Conservation (phyloP, 139 green algal species). For the Chlorella sp. region DNA sequence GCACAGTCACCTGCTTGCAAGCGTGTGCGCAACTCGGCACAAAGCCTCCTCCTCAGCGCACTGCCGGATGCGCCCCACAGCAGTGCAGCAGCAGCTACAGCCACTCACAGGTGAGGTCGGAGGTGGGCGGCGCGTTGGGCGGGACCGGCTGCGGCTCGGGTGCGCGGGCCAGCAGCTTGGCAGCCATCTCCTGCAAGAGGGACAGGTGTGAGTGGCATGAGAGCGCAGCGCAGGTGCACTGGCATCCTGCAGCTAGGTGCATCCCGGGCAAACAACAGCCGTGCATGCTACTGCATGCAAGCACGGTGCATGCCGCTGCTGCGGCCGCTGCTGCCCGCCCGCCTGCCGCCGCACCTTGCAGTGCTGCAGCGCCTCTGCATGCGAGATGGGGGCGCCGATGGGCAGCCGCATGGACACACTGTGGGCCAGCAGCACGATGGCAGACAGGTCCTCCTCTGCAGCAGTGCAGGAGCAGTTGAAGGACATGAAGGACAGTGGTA, state of each 20-base stretch:
- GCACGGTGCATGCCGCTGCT: too few species aligned
- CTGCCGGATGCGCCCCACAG: not conserved
- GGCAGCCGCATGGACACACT: slow-evolving; percentile 34
- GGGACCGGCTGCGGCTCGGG: slow-evolving; percentile 10
- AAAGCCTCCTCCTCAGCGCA: not conserved
- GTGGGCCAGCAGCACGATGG: slow-evolving; percentile 20
- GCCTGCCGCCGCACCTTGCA: slow-evolving; percentile 22
- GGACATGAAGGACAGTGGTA: not conserved
- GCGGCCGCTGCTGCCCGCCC: too few species aligned
- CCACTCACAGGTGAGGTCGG: slow-evolving; percentile 7
- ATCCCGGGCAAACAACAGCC: too few species aligned
- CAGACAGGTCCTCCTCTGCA: slow-evolving; percentile 28
- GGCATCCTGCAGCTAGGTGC: too few species aligned
- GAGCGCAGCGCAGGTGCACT: too few species aligned
- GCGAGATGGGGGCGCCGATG: slow-evolving; percentile 14
- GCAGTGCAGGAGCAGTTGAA: not conserved
- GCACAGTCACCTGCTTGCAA: not conserved
- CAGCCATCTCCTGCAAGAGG: slow-evolving; percentile 20
- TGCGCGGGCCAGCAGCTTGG: slow-evolving; percentile 23
- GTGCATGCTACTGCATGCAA: too few species aligned
- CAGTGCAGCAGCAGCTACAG: not conserved
- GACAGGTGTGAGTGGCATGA: too few species aligned
- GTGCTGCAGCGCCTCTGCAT: slow-evolving; percentile 36
- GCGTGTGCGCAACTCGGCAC: not conserved
- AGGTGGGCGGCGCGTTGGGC: slow-evolving; percentile 2